Evolutionary conservation across 306 rosid species (phyloP), one percentile per base, ranked within the genome.

Genomic region (Quercus rubra): DNA sequence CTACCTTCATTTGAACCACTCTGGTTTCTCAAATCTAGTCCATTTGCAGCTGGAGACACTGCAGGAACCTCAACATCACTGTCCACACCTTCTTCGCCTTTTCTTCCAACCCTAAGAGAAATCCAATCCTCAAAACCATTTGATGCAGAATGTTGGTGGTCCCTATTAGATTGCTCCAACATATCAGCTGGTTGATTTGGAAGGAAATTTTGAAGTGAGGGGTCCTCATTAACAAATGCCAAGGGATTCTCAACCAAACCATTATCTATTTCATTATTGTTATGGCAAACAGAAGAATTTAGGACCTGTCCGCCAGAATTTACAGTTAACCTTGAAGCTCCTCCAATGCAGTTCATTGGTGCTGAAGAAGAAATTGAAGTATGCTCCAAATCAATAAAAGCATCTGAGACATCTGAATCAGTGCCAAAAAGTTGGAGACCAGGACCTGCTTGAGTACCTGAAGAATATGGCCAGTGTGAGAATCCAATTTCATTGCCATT

Each of bases 41-140:
- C 94, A 87, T 84, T 90, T 79, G 90, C 72, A 20, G 90, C 51
- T 9, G 91, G 83, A 70, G 88, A 75, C 72, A 67, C 25, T 20
- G 21, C 72, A 19, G 20, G 72, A 35, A 46, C 72, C 67, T 85
- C 88, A 28, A 85, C 89, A 67, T 85, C 90, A 84, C 77, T 70
- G 82, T 88, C 7, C 35, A 33, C 87, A 83, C 83, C 71, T 11
- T 88, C 71, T 11, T 88, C 84, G 79, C 91, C 89, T n/a, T 68
- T 35, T 43, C 85, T 98, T 54, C 99, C 99, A 83, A 96, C 94
- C 79, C 96, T 82, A 74, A 96, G 96, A 84, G 99, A 93, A 74
- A 93, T 89, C 99, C 99, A 96, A 75, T 93, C 97, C 62, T 91
- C 97, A 74, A 85, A 92, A 70, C 97, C 96, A 86, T 91, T 91